A percentile compares a stretch with the other conserved stretches of the same genome.
Evolutionary conservation across 768 basidiomycete genomes (phyloP).

Genomic region (Suillus sp.): DNA sequence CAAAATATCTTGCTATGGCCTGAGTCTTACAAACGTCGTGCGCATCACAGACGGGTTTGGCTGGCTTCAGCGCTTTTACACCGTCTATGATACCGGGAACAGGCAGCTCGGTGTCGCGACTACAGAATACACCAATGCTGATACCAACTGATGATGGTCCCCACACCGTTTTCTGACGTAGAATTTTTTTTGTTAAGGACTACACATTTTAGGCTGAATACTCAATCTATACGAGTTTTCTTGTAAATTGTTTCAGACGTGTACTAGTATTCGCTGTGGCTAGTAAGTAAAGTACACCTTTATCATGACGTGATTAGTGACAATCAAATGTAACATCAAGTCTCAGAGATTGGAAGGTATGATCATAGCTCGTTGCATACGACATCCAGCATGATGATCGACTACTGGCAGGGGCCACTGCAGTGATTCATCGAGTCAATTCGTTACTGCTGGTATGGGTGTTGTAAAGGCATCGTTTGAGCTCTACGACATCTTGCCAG

Average conservation of each 20-base stretch:
- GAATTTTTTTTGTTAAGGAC: background rate
- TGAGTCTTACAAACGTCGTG: background rate
- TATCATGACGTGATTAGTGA: background rate
- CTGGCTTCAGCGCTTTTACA: constrained; percentile 66
- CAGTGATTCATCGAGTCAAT: background rate
- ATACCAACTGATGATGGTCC: constrained; percentile 33
- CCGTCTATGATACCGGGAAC: constrained; percentile 46
- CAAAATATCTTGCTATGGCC: background rate
- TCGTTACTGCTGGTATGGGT: background rate
- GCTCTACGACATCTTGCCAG: background rate
- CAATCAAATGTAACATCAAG: background rate
- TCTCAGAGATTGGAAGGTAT: background rate
- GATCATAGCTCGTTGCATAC: background rate
- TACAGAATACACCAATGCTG: constrained; percentile 47
- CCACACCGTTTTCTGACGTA: background rate
- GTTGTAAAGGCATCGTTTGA: background rate
- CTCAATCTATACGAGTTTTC: background rate
- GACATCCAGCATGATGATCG: background rate
- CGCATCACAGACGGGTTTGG: constrained; percentile 50
- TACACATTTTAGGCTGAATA: too few relatives aligned
- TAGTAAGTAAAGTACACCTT: background rate
- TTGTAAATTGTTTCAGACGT: background rate
- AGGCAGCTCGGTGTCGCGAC: constrained; percentile 28
- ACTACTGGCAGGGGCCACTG: background rate
- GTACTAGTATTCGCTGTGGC: background rate